Evolutionary conservation across 177 flowering plant species (phyloP), one percentile per base, ranked within the genome.

Genomic region (Tripterygium wilfordii): DNA sequence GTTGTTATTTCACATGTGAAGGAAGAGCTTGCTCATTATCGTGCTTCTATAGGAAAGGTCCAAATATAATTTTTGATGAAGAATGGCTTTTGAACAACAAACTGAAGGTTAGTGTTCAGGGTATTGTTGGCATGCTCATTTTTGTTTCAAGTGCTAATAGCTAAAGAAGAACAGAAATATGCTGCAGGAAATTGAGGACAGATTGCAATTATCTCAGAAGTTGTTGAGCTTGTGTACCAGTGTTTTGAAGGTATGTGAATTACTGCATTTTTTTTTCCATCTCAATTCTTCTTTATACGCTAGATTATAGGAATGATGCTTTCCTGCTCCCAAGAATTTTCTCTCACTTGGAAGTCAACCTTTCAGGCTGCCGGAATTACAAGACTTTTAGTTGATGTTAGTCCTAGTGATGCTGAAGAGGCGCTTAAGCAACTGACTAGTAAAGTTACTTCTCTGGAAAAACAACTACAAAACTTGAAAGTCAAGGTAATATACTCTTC

Each of bases 281-380:
- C n/a, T n/a, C n/a, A n/a, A n/a, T n/a, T n/a, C n/a, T n/a, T n/a
- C n/a, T n/a, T n/a, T n/a, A n/a, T n/a, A n/a, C n/a, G n/a, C n/a
- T n/a, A n/a, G n/a, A n/a, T n/a, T n/a, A n/a, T n/a, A n/a, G n/a
- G n/a, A n/a, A n/a, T n/a, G n/a, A n/a, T n/a, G 39, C 14, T 32
- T 32, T 32, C n/a, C n/a, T 32, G 14, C 4, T 37, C 2, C 7
- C 24, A 9, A 40, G 7, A 40, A 21, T 4, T 13, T 6, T 44
- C 24, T 32, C 22, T 36, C 30, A 2, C 15, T 53, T 17, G 10
- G n/a, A n/a, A 53, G 17, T 4, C 10, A 19, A 44, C 16, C 25
- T 56, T 69, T 24, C 79, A 90, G 97, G 86, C 72, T 17, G 92
- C 96, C 51, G 96, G 96, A 62, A 68, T 81, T 59, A 69, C 70